Evolutionary conservation across 1,284 basidiomycete species (phyloP).

Genomic region (Cystobasidiaceae sp.): DNA sequence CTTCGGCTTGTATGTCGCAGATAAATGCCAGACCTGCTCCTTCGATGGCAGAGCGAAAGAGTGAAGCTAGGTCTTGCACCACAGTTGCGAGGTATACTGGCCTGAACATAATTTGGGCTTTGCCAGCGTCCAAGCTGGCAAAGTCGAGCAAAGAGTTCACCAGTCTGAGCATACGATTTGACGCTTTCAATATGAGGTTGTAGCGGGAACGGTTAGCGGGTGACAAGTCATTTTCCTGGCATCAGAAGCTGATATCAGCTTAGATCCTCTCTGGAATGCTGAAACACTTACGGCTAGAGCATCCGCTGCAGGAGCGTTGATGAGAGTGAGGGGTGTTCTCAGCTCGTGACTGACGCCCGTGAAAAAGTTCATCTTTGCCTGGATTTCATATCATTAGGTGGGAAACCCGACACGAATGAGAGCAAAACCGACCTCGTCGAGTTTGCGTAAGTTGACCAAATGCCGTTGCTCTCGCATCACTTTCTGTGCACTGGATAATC

Average conservation of each 20-base stretch:
- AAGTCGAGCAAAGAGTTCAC: conserved; percentile 44
- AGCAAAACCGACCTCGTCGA: conserved; percentile 19
- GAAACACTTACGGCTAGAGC: conserved; percentile 29
- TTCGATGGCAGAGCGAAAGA: conserved; percentile 46
- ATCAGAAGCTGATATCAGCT: neutral
- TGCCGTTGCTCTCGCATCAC: conserved; percentile 13
- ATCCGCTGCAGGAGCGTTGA: conserved; percentile 40
- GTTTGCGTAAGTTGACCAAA: conserved; percentile 1
- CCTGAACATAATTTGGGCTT: conserved; percentile 46
- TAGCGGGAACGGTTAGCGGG: neutral
- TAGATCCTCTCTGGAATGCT: neutral
- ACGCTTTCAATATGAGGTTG: conserved; percentile 41
- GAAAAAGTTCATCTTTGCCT: conserved; percentile 41
- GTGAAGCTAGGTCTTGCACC: conserved; percentile 47
- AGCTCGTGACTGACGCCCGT: conserved; percentile 49
- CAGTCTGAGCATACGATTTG: conserved; percentile 42
- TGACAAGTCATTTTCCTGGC: neutral
- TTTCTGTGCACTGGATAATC: conserved; percentile 2
- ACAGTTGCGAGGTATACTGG: conserved; percentile 46
- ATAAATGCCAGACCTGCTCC: conserved; percentile 43
- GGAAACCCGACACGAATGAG: too few species aligned
- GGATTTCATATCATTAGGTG: too few species aligned
- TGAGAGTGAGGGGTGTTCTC: conserved; percentile 48
- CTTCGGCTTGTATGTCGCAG: conserved; percentile 45
- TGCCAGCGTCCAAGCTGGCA: conserved; percentile 35